Percentiles rank a stretch among this genome's conserved stretches.
These are phyloP conservation scores for Oryza nivara DNA, from an alignment of 176 grass and related monocot species.

Conservation along the genomic window DNA sequence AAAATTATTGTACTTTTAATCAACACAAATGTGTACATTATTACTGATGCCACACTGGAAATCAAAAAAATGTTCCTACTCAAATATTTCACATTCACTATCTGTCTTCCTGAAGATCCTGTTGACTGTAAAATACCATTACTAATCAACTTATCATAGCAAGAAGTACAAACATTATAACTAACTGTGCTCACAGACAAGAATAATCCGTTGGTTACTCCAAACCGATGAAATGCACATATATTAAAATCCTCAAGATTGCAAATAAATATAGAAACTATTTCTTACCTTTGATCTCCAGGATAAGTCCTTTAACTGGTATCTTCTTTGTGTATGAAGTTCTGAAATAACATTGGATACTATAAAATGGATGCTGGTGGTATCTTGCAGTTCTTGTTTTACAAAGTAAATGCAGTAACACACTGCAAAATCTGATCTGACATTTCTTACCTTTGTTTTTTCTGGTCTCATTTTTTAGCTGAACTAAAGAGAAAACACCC, in stretches of 20 bases:
- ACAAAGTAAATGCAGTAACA: background rate
- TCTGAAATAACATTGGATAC: conserved; percentile 30
- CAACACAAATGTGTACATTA: background rate
- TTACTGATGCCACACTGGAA: background rate
- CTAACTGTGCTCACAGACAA: background rate
- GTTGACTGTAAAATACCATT: background rate
- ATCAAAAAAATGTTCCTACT: background rate
- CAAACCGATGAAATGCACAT: background rate
- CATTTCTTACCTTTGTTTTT: conserved; percentile 26
- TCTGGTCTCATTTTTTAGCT: conserved; percentile 10
- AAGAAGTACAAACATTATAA: background rate
- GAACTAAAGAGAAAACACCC: conserved; percentile 37
- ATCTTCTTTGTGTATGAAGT: conserved; percentile 2
- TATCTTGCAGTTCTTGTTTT: background rate
- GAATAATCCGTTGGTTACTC: background rate
- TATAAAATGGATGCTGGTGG: background rate
- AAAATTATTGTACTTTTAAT: background rate
- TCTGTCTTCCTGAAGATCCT: background rate
- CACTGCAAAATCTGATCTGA: background rate
- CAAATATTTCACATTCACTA: background rate
- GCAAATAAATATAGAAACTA: background rate
- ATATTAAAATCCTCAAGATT: background rate
- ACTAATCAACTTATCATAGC: background rate
- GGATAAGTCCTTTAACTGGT: conserved; percentile 35
- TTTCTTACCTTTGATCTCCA: conserved; percentile 30